Evolutionary conservation across 176 grass and related monocot species (phyloP).

Genomic region (Triticum dicoccoides): DNA sequence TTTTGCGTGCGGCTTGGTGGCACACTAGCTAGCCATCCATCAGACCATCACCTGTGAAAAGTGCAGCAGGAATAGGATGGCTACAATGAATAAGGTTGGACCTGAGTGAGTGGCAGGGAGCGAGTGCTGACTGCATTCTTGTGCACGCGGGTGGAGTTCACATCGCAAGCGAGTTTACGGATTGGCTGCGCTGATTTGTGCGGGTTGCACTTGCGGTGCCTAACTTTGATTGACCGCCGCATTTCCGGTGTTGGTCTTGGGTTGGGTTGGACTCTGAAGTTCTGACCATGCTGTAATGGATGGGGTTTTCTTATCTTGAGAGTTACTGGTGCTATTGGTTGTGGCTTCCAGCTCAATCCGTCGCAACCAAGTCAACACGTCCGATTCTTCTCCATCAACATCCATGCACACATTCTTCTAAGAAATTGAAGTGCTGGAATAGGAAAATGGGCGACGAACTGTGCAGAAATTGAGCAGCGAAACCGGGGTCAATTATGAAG

Average conservation of each 20-base stretch:
- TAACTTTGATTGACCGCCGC: constrained; percentile 33
- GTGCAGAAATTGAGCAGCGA: not conserved
- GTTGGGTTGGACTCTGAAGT: constrained; percentile 7
- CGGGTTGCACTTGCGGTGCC: constrained; percentile 15
- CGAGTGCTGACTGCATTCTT: not conserved
- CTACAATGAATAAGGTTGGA: not conserved
- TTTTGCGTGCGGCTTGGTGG: constrained; percentile 41
- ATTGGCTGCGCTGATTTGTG: constrained; percentile 28
- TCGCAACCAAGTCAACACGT: not conserved
- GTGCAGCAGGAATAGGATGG: not conserved
- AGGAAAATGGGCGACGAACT: not conserved
- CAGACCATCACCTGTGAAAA: constrained; percentile 10
- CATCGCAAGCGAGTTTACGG: not conserved
- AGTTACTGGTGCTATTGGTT: not conserved
- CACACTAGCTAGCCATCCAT: not conserved
- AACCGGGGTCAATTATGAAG: not conserved
- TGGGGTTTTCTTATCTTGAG: not conserved
- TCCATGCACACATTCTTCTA: not conserved
- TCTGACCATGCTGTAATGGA: not conserved
- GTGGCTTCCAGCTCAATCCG: constrained; percentile 38
- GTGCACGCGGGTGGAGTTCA: constrained; percentile 34
- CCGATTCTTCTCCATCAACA: not conserved
- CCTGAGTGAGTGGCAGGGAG: not conserved
- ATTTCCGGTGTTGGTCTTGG: constrained; percentile 1
- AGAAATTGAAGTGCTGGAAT: too few relatives aligned